Percentiles rank a stretch among this genome's conserved stretches.
phyloP scores from a whole-genome alignment of 345 rosid genomes.

The Sapria himalayana region DNA sequence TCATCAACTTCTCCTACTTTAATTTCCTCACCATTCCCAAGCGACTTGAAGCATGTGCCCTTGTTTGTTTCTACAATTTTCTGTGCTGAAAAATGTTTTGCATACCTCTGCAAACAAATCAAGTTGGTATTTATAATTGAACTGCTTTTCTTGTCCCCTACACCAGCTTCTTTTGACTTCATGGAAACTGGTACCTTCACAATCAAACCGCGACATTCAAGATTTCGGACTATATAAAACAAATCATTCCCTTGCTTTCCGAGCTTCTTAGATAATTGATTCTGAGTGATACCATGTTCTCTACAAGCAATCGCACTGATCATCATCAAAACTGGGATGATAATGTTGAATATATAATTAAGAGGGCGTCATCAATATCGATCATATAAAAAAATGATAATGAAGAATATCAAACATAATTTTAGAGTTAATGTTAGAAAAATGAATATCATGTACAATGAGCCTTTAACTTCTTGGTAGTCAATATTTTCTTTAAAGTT shows the following conservation, averaged over 20 bases:
- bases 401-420: too few relatives aligned
- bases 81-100: conserved; percentile 54
- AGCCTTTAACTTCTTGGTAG: too few relatives aligned
- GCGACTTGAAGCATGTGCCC: conserved; percentile 13
- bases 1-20: conserved; percentile 16
- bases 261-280: conserved; percentile 58
- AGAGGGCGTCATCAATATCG: too few relatives aligned
- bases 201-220: conserved; percentile 55
- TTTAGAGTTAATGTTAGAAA: too few relatives aligned
- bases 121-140: conserved; percentile 40
- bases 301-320: too few relatives aligned
- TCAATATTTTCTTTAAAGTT: too few relatives aligned
- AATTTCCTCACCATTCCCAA: conserved; percentile 17
- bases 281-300: conserved; percentile 55
- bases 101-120: conserved; percentile 50
- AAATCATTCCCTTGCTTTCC: conserved; percentile 49
- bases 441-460: too few relatives aligned
- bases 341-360: too few relatives aligned
- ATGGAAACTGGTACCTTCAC: conserved; percentile 56
- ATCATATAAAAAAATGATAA: too few relatives aligned
- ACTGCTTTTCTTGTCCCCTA: conserved; percentile 41
- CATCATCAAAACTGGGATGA: too few relatives aligned
- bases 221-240: conserved; percentile 44
- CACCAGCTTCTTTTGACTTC: conserved; percentile 45
- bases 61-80: conserved; percentile 53